Evolutionary conservation across 768 basidiomycete species (phyloP).

Genomic region (Lanmaoa pseudosensibilis): DNA sequence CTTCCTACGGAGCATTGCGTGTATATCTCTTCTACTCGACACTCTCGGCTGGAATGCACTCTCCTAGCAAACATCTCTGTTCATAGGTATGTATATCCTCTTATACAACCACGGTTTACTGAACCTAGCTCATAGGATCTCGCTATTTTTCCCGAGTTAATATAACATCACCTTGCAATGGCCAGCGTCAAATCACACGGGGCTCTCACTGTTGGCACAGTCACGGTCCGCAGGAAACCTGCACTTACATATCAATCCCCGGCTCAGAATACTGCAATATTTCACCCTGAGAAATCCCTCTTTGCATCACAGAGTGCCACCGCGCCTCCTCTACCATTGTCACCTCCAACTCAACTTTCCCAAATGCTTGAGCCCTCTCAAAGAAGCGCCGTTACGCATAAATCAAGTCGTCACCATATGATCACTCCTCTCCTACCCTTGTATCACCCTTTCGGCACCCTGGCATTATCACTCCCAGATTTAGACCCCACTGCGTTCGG

Average conservation of each 20-base stretch:
- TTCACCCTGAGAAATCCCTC: constrained; percentile 23
- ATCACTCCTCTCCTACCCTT: constrained; percentile 54
- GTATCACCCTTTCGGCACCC: constrained; percentile 63
- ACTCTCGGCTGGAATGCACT: constrained; percentile 25
- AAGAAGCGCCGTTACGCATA: constrained; percentile 16
- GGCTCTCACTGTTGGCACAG: constrained; percentile 8
- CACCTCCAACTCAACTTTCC: constrained; percentile 14
- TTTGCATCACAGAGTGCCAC: constrained; percentile 19
- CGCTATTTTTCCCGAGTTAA: constrained; percentile 2
- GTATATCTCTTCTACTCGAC: constrained; percentile 14
- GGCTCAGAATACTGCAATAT: constrained; percentile 33
- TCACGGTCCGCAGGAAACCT: constrained; percentile 55
- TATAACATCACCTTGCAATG: constrained; percentile 20
- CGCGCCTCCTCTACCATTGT: constrained; percentile 9
- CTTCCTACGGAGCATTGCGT: constrained; percentile 8
- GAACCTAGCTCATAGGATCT: constrained; percentile 13
- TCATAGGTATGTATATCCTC: constrained; percentile 20
- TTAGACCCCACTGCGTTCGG: constrained; percentile 60
- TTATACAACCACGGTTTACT: not conserved
- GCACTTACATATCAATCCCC: constrained; percentile 59
- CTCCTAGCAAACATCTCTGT: constrained; percentile 12
- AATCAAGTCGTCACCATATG: constrained; percentile 25
- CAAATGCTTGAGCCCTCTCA: constrained; percentile 13
- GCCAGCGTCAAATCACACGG: constrained; percentile 23
- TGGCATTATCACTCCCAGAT: constrained; percentile 66